Evolutionary conservation across 495 filamentous ascomycete species (phyloP), one percentile per base, ranked within the genome.

Genomic region (Lindgomyces ingoldianus): DNA sequence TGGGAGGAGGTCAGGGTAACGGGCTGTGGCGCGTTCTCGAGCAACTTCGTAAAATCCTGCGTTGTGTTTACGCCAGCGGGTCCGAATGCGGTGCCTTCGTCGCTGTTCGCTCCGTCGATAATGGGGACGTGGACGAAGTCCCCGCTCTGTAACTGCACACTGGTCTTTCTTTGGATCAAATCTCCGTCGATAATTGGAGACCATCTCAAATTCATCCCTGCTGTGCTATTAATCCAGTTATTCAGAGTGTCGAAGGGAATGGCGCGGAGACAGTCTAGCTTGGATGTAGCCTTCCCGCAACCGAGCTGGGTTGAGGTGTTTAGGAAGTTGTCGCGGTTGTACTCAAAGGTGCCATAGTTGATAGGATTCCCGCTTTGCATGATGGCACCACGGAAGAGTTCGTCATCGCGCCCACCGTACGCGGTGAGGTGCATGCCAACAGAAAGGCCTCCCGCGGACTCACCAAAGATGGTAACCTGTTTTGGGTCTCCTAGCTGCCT

Each of bases 51-150:
- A 27, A 83, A 77, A 22, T 84, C 74, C 3, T 54, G 51, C 46
- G 74, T 74, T 2, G 74, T 83, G 67, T 84, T 79, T 53, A 84
- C 75, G 16, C 74, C 76, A 11, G 52, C 52, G 1, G 68, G 59
- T 1, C 81, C 81, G 58, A 87, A 87, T 12, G 84, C 77, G 1
- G 83, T 85, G 4, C 86, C 86, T 50, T 88, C 85, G 67, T 89
- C 85, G 74, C 69, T 80, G 67, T 83, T 85, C 29, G 84, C 79
- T 12, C 86, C 85, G 42, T 79, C 73, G 42, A 88, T 81, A 53
- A 87, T 81, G 2, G 83, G 83, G 30, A 88, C 77, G 52, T 78
- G 45, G 18, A 85, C 84, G 68, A 85, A 85, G n/a, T 64, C 65
- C 22, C 80, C 77, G 8, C 66, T 50, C 1, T 49, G 64, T 11